phyloP scores from a whole-genome alignment of 768 basidiomycete species.

The Phylloporus rhodoxanthus region DNA sequence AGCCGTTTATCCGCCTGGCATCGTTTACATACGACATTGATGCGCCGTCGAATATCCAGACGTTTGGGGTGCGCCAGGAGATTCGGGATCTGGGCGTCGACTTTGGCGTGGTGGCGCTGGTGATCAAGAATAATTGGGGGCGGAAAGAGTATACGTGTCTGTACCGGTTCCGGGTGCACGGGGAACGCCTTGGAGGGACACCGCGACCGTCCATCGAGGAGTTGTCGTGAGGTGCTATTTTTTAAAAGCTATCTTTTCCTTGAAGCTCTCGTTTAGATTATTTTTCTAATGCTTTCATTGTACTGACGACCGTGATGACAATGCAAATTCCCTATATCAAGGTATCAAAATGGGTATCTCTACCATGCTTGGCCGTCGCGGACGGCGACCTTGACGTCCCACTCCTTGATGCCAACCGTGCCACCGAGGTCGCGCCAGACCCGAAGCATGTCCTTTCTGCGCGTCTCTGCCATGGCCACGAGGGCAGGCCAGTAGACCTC shows the following conservation, averaged over 20 bases:
- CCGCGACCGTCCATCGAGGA: conserved; percentile 29
- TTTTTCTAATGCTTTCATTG: conserved; percentile 8
- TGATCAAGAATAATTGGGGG: conserved; percentile 86
- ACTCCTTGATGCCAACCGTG: conserved; percentile 68
- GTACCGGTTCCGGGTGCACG: conserved; percentile 81
- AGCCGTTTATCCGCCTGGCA: conserved; percentile 59
- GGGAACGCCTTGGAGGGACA: conserved; percentile 43
- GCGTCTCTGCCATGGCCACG: conserved; percentile 47
- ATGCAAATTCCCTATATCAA: conserved; percentile 5
- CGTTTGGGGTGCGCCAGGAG: conserved; percentile 67
- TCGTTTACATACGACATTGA: conserved; percentile 58
- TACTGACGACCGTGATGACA: conserved; percentile 25
- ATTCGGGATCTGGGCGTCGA: conserved; percentile 69
- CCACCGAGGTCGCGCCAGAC: conserved; percentile 69
- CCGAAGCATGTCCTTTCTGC: conserved; percentile 44
- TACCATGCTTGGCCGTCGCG: conserved; percentile 17
- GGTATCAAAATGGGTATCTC: conserved; percentile 4
- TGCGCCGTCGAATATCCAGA: conserved; percentile 61
- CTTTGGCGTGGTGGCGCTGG: conserved; percentile 78
- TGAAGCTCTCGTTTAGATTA: conserved; percentile 4
- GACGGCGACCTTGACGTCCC: conserved; percentile 56
- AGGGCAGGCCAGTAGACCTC: conserved; percentile 70
- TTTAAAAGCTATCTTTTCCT: conserved; percentile 1
- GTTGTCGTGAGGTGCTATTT: background rate
- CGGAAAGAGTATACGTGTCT: conserved; percentile 78